Base-by-base conservation (phyloP, 1,139 yeast species). In the Suhomyces panamericanus region DNA sequence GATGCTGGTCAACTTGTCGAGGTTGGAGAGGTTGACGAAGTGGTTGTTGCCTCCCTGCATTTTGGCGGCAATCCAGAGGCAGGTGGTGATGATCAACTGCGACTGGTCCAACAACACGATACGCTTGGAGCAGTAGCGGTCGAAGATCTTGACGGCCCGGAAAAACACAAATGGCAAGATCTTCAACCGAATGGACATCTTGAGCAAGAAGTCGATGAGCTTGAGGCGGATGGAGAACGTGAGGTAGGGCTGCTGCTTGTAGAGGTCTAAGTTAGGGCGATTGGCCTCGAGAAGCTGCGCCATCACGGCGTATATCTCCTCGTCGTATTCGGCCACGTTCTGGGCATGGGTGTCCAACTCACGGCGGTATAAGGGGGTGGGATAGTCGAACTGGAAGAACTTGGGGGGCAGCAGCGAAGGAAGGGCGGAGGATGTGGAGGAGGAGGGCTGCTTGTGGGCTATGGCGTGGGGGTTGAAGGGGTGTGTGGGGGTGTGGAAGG, bases 41-140 rank as follows among this genome's bases (percentile, higher is more conserved):
- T 83, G 89, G 55, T 81, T 81, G 59, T 84, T 82, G 29, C 89
- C 89, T 38, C 89, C 89, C 62, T 76, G 78, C 3, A 81, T 67
- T 59, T 83, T 83, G 28, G 83, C 77, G 6, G 85, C 78, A 16
- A 83, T 66, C 87, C 87, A 82, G 32, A 83, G 66, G 58, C 88
- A 83, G 16, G 87, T 81, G 35, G 85, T 79, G 35, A 81, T 76
- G 17, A 82, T 83, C 43, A 83, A 68, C 59, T 81, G 85, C 8
- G 81, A 73, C 65, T 82, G 87, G 48, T 78, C 84, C 49, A 78
- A 70, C 39, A 82, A 64, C 2, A 83, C 84, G 9, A 82, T 75
- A 56, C 87, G 67, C 58, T 80, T 81, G 48, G 84, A 80, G 54
- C 86, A 81, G 60, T 83, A 83, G 47, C 87, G 73, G 59, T 83